These are phyloP conservation scores for Botrytis paeoniae DNA, from an alignment of 2,329 filamentous ascomycete species.

Conservation along the genomic window DNA sequence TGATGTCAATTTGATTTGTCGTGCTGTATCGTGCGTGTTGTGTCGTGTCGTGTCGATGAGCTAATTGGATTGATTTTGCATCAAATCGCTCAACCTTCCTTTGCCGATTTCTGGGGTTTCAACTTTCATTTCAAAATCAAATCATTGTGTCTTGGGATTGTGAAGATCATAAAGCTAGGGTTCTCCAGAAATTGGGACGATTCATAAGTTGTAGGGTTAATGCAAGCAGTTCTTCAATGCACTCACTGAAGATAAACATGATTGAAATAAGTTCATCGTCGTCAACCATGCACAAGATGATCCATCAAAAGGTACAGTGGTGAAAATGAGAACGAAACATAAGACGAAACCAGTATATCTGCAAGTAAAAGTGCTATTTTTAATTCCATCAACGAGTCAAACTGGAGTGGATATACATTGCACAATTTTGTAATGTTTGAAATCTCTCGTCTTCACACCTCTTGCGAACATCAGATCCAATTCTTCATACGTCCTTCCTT, in stretches of 20 bases:
- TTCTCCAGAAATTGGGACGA: neutral
- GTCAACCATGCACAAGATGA: neutral
- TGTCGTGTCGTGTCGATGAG: neutral
- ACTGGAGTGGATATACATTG: neutral
- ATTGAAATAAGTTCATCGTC: neutral
- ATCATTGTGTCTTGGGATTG: neutral
- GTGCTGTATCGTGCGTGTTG: neutral
- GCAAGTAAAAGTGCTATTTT: neutral
- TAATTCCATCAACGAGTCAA: too few species aligned
- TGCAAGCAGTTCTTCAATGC: neutral
- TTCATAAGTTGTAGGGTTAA: neutral
- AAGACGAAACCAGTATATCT: neutral
- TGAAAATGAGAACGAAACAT: neutral
- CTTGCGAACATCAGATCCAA: slow-evolving; percentile 46
- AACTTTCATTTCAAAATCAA: neutral
- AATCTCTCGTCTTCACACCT: slow-evolving; percentile 38
- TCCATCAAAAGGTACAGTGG: neutral
- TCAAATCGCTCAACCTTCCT: neutral
- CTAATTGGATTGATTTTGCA: neutral
- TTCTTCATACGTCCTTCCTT: slow-evolving; percentile 46
- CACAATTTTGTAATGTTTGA: slow-evolving; percentile 30
- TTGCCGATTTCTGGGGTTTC: neutral
- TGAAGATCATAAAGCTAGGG: neutral
- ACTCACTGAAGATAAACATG: neutral
- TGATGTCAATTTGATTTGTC: neutral